Evolutionary conservation across 106 monocot species (phyloP).

Genomic region (Dactylorhiza incarnata): DNA sequence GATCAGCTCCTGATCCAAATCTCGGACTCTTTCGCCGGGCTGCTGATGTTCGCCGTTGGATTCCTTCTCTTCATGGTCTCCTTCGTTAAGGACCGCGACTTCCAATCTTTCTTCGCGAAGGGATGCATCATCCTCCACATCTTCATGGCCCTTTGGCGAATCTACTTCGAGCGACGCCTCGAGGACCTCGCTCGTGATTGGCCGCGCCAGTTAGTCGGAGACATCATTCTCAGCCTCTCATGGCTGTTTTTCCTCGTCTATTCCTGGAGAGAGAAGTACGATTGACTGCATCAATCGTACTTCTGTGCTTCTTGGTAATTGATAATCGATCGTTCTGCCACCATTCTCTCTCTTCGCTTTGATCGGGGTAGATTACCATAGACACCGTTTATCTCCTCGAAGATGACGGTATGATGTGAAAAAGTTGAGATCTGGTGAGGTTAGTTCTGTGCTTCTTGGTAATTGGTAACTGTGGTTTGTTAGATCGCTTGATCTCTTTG

Average conservation of each 20-base stretch:
- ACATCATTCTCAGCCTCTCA: constrained; percentile 58
- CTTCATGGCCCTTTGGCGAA: constrained; percentile 68
- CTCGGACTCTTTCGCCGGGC: constrained; percentile 88
- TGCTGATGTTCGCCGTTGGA: constrained; percentile 70
- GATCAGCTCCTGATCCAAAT: constrained; percentile 79
- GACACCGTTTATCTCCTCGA: neutral
- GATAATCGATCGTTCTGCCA: too few species aligned
- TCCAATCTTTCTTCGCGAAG: constrained; percentile 87
- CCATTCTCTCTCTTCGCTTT: neutral
- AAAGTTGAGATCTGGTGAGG: neutral
- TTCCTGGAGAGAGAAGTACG: constrained; percentile 90
- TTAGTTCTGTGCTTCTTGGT: neutral
- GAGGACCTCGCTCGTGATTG: constrained; percentile 74
- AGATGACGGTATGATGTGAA: neutral
- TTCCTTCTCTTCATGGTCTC: constrained; percentile 89
- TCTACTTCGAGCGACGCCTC: constrained; percentile 66
- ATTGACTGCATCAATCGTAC: constrained; percentile 23
- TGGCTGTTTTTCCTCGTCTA: constrained; percentile 74
- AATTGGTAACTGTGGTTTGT: neutral
- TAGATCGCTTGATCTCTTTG: neutral
- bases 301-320: too few species aligned
- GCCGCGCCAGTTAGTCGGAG: constrained; percentile 78
- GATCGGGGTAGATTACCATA: too few species aligned
- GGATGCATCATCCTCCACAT: constrained; percentile 74
- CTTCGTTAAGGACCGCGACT: constrained; percentile 73